A percentile compares a stretch with the other conserved stretches of the same genome.
Evolutionary conservation across 2,329 filamentous ascomycete species (phyloP).

Genomic region (Exserohilum turcica): DNA sequence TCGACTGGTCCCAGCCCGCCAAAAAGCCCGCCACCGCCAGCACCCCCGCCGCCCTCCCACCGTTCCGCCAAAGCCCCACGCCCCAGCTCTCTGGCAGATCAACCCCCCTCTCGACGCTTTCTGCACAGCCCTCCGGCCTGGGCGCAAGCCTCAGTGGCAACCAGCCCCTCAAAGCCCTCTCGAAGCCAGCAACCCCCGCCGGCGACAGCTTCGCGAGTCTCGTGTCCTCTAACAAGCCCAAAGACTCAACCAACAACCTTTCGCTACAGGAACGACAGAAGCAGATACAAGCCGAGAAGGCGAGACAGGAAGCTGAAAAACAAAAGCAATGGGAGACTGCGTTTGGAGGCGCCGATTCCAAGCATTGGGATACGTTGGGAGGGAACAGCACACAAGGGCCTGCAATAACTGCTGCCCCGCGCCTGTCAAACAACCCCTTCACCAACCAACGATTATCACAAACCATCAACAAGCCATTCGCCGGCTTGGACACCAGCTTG

Average conservation of each 20-base stretch:
- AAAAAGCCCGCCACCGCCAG: slow-evolving; percentile 30
- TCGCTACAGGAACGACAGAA: slow-evolving; percentile 68
- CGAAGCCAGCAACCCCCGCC: slow-evolving; percentile 58
- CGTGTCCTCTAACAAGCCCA: slow-evolving; percentile 63
- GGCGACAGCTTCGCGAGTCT: slow-evolving; percentile 80
- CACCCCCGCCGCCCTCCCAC: slow-evolving; percentile 39
- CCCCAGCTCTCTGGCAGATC: slow-evolving; percentile 49
- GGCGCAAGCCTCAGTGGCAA: slow-evolving; percentile 39
- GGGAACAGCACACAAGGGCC: slow-evolving; percentile 57
- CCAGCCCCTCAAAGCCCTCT: slow-evolving; percentile 53
- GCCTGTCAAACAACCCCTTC: slow-evolving; percentile 27
- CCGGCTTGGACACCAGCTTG: slow-evolving; percentile 39
- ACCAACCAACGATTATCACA: slow-evolving; percentile 37
- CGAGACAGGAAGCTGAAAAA: slow-evolving; percentile 75
- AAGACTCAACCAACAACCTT: slow-evolving; percentile 70
- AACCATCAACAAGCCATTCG: slow-evolving; percentile 48
- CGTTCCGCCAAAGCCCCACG: slow-evolving; percentile 46
- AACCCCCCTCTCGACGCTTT: slow-evolving; percentile 46
- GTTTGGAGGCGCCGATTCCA: slow-evolving; percentile 69
- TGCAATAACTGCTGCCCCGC: slow-evolving; percentile 29
- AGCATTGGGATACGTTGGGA: slow-evolving; percentile 77
- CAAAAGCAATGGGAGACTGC: slow-evolving; percentile 73
- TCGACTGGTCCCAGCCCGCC: slow-evolving; percentile 53
- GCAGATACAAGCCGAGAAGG: slow-evolving; percentile 77
- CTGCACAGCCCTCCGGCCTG: slow-evolving; percentile 48